Conservation (phyloP, 2,329 filamentous ascomycete genomes). For the Penicillium glabrum region DNA sequence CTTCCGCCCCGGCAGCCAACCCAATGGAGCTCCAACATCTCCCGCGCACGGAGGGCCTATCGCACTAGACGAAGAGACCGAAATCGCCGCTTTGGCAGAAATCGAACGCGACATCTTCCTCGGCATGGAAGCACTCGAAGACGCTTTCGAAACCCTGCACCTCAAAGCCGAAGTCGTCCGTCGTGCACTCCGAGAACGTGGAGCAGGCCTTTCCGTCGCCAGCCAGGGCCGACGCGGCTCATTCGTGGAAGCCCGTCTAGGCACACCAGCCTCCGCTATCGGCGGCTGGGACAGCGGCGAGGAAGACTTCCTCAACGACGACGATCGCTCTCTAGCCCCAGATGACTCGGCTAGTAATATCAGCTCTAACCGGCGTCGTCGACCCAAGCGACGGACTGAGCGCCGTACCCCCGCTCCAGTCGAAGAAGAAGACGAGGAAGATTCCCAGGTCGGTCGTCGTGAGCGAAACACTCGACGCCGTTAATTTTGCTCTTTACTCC, state of each 20-base stretch:
- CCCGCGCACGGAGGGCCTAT: slow-evolving; percentile 71
- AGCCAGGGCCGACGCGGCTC: slow-evolving; percentile 46
- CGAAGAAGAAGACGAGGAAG: slow-evolving; percentile 47
- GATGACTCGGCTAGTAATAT: slow-evolving; percentile 53
- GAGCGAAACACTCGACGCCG: slow-evolving; percentile 29
- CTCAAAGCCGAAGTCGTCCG: slow-evolving; percentile 79
- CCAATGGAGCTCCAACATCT: slow-evolving; percentile 46
- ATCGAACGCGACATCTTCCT: slow-evolving; percentile 90
- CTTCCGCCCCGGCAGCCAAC: slow-evolving; percentile 43
- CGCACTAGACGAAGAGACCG: slow-evolving; percentile 89
- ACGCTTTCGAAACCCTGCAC: slow-evolving; percentile 91
- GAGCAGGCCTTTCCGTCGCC: slow-evolving; percentile 66
- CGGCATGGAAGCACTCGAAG: slow-evolving; percentile 91
- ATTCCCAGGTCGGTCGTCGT: slow-evolving; percentile 25
- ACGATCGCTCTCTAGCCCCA: slow-evolving; percentile 46
- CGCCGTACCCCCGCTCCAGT: slow-evolving; percentile 50
- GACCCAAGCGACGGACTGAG: slow-evolving; percentile 49
- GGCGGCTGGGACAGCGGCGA: slow-evolving; percentile 41
- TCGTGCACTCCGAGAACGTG: slow-evolving; percentile 74
- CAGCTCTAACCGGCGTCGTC: slow-evolving; percentile 44
- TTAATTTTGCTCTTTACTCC: slow-evolving; percentile 3
- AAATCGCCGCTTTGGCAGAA: slow-evolving; percentile 85
- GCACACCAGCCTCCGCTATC: slow-evolving; percentile 38
- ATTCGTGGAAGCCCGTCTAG: slow-evolving; percentile 42
- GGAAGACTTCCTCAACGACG: slow-evolving; percentile 48